Evolutionary conservation across 2,329 filamentous ascomycete species (phyloP).

Genomic region (Neofusicoccum parvum): DNA sequence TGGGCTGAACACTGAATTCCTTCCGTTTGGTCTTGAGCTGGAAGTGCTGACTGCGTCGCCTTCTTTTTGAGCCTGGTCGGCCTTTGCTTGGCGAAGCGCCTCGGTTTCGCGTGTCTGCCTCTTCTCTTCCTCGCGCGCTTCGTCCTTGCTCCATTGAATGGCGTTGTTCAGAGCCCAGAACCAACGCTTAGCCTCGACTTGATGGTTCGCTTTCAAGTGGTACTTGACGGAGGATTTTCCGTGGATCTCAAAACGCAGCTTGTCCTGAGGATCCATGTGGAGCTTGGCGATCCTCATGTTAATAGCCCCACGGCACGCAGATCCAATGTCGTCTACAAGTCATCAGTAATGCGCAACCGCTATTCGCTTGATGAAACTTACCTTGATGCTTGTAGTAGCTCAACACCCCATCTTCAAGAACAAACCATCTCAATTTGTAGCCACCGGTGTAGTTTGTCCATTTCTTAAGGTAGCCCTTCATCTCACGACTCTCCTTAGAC

Average conservation of each 20-base stretch:
- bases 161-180: conserved; percentile 99
- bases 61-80: conserved; percentile 62
- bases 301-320: conserved; percentile 94
- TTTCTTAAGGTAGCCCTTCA: conserved; percentile 98
- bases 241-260: conserved; percentile 95
- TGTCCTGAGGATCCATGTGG: conserved; percentile 95
- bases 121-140: conserved; percentile 85
- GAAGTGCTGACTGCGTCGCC: conserved; percentile 44
- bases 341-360: background rate
- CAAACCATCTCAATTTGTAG: conserved; percentile 97
- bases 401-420: conserved; percentile 92
- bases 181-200: conserved; percentile 97
- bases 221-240: conserved; percentile 99
- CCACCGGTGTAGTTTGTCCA: conserved; percentile 99
- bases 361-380: conserved; percentile 30
- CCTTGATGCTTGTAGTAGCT: conserved; percentile 98
- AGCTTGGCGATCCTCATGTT: conserved; percentile 97
- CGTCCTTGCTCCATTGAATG: conserved; percentile 97
- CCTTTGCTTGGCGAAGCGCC: conserved; percentile 75
- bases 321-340: conserved; percentile 78
- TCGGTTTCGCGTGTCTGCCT: conserved; percentile 75
- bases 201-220: conserved; percentile 94
- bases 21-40: conserved; percentile 35
- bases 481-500: conserved; percentile 87
- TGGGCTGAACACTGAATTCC: conserved; percentile 12